Evolutionary conservation across 2,329 filamentous ascomycete species (phyloP).

Genomic region (Alternaria postmessia): DNA sequence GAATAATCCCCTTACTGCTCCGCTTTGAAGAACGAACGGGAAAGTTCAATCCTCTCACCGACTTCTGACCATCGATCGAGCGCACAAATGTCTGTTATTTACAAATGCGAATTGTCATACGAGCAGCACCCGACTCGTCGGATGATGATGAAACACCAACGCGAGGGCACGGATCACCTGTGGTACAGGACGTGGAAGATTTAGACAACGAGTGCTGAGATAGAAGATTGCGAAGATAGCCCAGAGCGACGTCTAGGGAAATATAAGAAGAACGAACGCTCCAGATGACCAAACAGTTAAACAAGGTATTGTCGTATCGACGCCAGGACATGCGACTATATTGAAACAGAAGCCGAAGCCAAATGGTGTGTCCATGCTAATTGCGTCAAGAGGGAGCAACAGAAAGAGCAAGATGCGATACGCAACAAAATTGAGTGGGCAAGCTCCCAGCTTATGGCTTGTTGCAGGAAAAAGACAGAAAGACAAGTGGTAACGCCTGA

Average conservation of each 20-base stretch:
- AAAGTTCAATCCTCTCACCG: background rate
- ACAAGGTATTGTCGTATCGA: background rate
- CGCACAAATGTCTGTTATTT: background rate
- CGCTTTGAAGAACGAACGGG: background rate
- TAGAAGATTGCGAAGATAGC: background rate
- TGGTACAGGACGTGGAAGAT: constrained; percentile 1
- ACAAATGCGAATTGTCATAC: background rate
- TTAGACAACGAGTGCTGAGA: background rate
- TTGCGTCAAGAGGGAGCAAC: background rate
- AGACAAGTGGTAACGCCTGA: constrained; percentile 5
- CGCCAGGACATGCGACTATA: background rate
- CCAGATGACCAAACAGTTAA: background rate
- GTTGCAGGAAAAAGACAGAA: constrained; percentile 2
- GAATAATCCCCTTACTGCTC: background rate
- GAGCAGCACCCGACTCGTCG: background rate
- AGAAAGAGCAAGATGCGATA: background rate
- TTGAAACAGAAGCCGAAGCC: background rate
- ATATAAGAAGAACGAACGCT: background rate
- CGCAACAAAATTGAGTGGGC: background rate
- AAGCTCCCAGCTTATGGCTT: background rate
- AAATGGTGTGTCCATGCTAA: background rate
- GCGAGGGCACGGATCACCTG: constrained; percentile 14
- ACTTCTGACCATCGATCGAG: background rate
- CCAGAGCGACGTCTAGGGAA: background rate
- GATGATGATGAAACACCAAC: constrained; percentile 18